These are phyloP conservation scores for Torrubiella hemipterigena DNA, from an alignment of 2,329 filamentous ascomycete species.

Conservation along the genomic window DNA sequence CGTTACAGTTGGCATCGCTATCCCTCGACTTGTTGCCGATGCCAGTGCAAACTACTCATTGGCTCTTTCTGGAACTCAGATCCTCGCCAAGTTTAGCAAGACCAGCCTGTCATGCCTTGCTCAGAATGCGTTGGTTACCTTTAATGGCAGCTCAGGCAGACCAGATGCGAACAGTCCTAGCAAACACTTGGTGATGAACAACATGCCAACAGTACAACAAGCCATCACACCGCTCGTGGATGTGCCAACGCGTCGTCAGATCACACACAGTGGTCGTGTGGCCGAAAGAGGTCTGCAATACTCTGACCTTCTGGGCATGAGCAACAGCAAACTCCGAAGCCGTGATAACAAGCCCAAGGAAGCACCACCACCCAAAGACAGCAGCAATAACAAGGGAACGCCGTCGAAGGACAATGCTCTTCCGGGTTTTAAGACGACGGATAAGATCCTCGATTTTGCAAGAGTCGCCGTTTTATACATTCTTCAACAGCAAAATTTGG, in stretches of 20 bases:
- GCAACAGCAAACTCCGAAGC: too few relatives aligned
- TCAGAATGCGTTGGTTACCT: constrained; percentile 81
- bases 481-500: constrained; percentile 40
- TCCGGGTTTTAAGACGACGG: constrained; percentile 33
- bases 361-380: too few relatives aligned
- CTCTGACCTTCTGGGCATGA: too few relatives aligned
- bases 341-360: too few relatives aligned
- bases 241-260: neutral
- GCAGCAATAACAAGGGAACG: too few relatives aligned
- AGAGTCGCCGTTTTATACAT: constrained; percentile 50
- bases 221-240: neutral
- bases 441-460: constrained; percentile 50
- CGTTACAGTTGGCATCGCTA: constrained; percentile 69
- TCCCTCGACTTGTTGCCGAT: constrained; percentile 60
- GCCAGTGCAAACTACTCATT: constrained; percentile 62
- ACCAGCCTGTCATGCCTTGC: constrained; percentile 68
- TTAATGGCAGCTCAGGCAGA: constrained; percentile 45
- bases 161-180: constrained; percentile 12
- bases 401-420: too few relatives aligned
- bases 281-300: too few relatives aligned
- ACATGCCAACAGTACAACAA: too few relatives aligned
- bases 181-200: too few relatives aligned
- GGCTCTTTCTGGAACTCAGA: constrained; percentile 53
- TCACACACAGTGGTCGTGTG: too few relatives aligned
- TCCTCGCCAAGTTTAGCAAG: constrained; percentile 66